These are phyloP conservation scores for Penstemon newberryi DNA, from an alignment of 257 asterid species.

Conservation along the genomic window DNA sequence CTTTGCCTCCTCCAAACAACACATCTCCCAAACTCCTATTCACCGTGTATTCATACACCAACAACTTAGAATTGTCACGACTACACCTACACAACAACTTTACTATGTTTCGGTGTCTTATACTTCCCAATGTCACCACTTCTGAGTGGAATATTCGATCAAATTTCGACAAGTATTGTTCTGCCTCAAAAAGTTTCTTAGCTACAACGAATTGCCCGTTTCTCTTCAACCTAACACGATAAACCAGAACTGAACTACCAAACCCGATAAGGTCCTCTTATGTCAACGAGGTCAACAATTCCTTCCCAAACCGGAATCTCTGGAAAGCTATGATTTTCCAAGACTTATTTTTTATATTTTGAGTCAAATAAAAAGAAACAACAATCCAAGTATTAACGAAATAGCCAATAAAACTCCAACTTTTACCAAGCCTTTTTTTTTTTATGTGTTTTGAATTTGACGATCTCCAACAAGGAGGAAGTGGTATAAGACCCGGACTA, in stretches of 20 bases:
- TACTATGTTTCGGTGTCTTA: slow-evolving; percentile 71
- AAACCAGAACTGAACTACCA: slow-evolving; percentile 27
- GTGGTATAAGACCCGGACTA: slow-evolving; percentile 47
- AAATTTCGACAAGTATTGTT: slow-evolving; percentile 36
- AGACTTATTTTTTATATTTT: slow-evolving; percentile 43
- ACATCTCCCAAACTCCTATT: slow-evolving; percentile 70
- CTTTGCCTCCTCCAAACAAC: slow-evolving; percentile 43
- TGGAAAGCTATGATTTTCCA: slow-evolving; percentile 76
- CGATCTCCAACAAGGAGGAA: slow-evolving; percentile 55
- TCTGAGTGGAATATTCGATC: slow-evolving; percentile 53
- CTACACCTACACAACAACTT: slow-evolving; percentile 64
- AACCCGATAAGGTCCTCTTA: slow-evolving; percentile 68
- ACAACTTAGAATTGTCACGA: slow-evolving; percentile 54
- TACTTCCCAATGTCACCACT: slow-evolving; percentile 49
- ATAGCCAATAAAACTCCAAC: slow-evolving; percentile 50
- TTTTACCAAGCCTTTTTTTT: slow-evolving; percentile 34
- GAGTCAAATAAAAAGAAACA: slow-evolving; percentile 45
- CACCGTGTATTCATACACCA: slow-evolving; percentile 68
- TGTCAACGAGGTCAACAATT: slow-evolving; percentile 40
- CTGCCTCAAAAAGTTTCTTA: slow-evolving; percentile 74
- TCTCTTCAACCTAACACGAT: slow-evolving; percentile 62
- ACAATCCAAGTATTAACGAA: slow-evolving; percentile 44
- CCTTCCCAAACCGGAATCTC: slow-evolving; percentile 52
- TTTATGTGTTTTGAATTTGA: slow-evolving; percentile 28
- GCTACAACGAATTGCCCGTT: slow-evolving; percentile 68